Percentiles rank a stretch among this genome's conserved stretches.
These are phyloP conservation scores for Antarctomyces pellizariae DNA, from an alignment of 495 filamentous ascomycete species.

Conservation along the genomic window DNA sequence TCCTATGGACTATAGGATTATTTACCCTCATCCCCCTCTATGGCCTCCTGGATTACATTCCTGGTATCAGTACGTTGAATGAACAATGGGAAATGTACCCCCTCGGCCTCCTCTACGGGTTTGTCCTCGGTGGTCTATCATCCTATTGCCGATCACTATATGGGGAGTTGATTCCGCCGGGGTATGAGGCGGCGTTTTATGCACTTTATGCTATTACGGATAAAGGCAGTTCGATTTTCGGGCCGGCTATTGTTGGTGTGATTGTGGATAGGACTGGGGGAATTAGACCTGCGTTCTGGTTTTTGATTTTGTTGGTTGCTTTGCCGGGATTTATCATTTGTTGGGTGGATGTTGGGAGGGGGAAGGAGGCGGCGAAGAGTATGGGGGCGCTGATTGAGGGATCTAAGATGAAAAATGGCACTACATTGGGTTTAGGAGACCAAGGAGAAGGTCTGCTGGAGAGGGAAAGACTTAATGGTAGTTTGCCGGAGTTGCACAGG, in stretches of 20 bases:
- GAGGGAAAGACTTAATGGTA: no score
- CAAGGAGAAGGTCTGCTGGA: no score
- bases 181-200: slow-evolving; percentile 88
- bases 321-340: slow-evolving; percentile 66
- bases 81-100: slow-evolving; percentile 96
- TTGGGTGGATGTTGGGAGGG: slow-evolving; percentile 73
- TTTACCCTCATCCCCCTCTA: slow-evolving; percentile 89
- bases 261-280: slow-evolving; percentile 79
- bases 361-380: slow-evolving; percentile 51
- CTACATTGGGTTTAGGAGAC: no score
- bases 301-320: slow-evolving; percentile 62
- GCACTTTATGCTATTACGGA: slow-evolving; percentile 94
- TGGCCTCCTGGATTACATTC: slow-evolving; percentile 72
- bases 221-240: slow-evolving; percentile 87
- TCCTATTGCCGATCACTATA: slow-evolving; percentile 85
- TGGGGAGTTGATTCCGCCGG: slow-evolving; percentile 78
- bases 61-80: slow-evolving; percentile 67
- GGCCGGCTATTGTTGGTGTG: slow-evolving; percentile 75
- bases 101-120: slow-evolving; percentile 69
- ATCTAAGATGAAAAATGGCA: slow-evolving; percentile 19
- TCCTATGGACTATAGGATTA: slow-evolving; percentile 67
- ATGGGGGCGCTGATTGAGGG: slow-evolving; percentile 44
- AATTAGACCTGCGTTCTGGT: slow-evolving; percentile 84
- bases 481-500: no score
- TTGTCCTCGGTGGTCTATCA: slow-evolving; percentile 81